Conservation (phyloP, 768 basidiomycete species). For the Mycena maculata region DNA sequence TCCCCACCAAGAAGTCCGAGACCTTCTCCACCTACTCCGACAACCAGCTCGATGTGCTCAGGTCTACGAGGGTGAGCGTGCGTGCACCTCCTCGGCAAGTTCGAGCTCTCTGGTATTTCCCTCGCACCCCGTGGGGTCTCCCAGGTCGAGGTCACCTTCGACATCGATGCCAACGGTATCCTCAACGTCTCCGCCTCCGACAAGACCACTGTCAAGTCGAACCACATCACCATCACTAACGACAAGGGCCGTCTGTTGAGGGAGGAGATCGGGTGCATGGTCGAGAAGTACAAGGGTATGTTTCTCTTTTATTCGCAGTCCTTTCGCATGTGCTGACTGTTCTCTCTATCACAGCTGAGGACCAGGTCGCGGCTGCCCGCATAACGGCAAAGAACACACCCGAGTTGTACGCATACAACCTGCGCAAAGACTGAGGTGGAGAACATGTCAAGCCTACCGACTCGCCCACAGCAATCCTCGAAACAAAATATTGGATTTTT, state of each 20-base stretch:
- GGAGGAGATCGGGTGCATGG: conserved; percentile 99
- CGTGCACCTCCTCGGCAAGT: conserved; percentile 97
- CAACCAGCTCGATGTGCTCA: conserved; percentile 98
- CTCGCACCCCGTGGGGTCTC: conserved; percentile 98
- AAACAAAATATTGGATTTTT: too few relatives aligned
- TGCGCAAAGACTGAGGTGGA: too few relatives aligned
- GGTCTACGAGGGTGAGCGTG: conserved; percentile 98
- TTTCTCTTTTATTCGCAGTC: conserved; percentile 19
- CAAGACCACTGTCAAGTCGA: too few relatives aligned
- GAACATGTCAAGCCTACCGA: too few relatives aligned
- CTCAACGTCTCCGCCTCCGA: too few relatives aligned
- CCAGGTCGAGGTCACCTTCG: too few relatives aligned
- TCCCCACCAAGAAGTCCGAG: conserved; percentile 98
- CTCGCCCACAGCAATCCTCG: too few relatives aligned
- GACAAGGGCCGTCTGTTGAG: too few relatives aligned
- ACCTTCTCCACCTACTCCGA: conserved; percentile 98
- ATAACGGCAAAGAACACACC: conserved; percentile 91
- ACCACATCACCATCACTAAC: too few relatives aligned
- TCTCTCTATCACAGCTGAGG: conserved; percentile 68
- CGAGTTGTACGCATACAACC: conserved; percentile 95
- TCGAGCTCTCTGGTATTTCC: conserved; percentile 96
- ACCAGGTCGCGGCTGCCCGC: conserved; percentile 86
- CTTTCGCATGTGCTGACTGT: conserved; percentile 30
- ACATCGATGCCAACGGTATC: too few relatives aligned
- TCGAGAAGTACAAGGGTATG: conserved; percentile 90